These are phyloP conservation scores for Picea sitchensis DNA, from an alignment of 75 land plant genomes.

Conservation along the genomic window DNA sequence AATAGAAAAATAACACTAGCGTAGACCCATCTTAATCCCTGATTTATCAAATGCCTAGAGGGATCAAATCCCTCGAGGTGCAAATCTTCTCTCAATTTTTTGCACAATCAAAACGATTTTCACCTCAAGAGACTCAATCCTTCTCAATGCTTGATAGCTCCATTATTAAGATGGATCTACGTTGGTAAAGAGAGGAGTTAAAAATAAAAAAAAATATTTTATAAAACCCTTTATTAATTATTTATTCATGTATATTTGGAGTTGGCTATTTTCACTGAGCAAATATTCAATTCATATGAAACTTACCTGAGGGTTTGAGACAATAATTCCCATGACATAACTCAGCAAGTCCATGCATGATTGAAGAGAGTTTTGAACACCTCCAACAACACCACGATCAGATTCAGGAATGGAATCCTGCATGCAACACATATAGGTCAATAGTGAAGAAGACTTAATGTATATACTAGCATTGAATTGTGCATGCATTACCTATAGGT, in stretches of 20 bases:
- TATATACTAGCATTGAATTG: no score
- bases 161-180: neutral
- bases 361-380: conserved; percentile 93
- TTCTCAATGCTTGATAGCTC: neutral
- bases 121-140: neutral
- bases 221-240: neutral
- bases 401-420: conserved; percentile 84
- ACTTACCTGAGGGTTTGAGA: conserved; percentile 73
- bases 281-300: neutral
- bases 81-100: no score
- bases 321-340: conserved; percentile 73
- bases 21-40: no score
- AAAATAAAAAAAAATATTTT: neutral
- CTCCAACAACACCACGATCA: conserved; percentile 91
- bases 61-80: no score
- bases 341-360: conserved; percentile 73
- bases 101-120: no score
- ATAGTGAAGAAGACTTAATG: no score
- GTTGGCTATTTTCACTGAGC: neutral
- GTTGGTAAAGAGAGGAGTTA: neutral
- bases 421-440: neutral
- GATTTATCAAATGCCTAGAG: no score
- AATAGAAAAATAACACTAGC: no score
- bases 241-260: neutral
- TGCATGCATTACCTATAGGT: no score